Evolutionary conservation across 1,284 basidiomycete species (phyloP).

Genomic region (Malassezia brasiliensis): DNA sequence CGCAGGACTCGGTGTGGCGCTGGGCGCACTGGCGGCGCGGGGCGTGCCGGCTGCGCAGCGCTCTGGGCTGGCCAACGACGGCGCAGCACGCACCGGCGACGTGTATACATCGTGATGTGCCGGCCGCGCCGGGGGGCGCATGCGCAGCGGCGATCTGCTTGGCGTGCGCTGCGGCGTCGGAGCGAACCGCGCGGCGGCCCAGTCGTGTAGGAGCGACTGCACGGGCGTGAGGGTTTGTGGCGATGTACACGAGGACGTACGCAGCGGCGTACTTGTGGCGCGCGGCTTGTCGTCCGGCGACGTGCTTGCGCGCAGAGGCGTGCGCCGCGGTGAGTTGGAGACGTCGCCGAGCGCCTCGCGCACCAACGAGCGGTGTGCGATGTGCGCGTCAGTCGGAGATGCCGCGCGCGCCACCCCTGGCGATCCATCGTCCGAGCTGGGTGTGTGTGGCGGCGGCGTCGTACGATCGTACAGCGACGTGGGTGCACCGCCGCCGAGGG

Average conservation of each 20-base stretch:
- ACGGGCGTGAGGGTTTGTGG: constrained; percentile 2
- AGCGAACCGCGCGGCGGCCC: constrained; percentile 6
- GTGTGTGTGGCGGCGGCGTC: not conserved
- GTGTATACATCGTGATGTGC: not conserved
- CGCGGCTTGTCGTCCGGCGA: too few relatives aligned
- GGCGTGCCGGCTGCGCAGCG: too few relatives aligned
- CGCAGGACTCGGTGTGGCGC: not conserved
- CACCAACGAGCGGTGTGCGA: not conserved
- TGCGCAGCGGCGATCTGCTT: not conserved
- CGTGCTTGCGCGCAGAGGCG: not conserved
- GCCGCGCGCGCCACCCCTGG: constrained; percentile 12
- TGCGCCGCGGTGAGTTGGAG: not conserved
- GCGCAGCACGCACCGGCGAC: not conserved
- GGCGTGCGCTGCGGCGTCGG: not conserved
- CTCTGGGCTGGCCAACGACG: not conserved
- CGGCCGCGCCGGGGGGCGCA: not conserved
- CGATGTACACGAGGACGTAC: not conserved
- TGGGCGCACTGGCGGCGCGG: not conserved
- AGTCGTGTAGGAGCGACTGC: constrained; percentile 11
- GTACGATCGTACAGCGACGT: not conserved
- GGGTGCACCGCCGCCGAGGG: not conserved
- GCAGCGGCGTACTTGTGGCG: not conserved
- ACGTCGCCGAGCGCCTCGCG: constrained; percentile 13
- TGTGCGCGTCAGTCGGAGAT: not conserved
- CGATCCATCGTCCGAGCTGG: not conserved